Base-by-base conservation (phyloP, 768 basidiomycete genomes). In the Suillus americanus region DNA sequence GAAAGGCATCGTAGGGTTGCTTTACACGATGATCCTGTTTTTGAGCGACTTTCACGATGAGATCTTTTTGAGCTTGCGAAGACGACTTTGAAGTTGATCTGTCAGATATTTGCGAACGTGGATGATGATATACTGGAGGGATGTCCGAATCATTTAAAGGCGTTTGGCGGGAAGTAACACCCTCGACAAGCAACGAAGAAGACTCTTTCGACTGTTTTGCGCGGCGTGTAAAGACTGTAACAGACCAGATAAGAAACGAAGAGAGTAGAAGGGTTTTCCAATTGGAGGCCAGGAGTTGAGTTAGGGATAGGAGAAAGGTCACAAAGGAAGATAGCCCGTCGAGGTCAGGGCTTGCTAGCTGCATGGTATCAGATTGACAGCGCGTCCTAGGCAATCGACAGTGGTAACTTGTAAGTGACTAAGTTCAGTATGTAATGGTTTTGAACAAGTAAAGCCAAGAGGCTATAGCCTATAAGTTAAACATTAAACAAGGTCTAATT, bases 1-100 rank as follows among this genome's bases (percentile, higher is more conserved):
- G 85, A 71, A 94, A 94, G 5, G 85, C 86, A 55, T 95, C 92
- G 71, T 86, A 91, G 0, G 85, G 77, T 62, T 86, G 84, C 64
- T 77, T 80, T 30, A 66, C 73, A 43, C 60, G 57, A 38, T 59
- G 28, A 18, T 65, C 18, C n/a, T 69, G 73, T 18, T 50, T 62
- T 38, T 73, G 64, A 20, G 48, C 46, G 37, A 56, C 35, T 46
- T 41, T 43, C 12, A 37, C 50, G 37, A 51, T 51, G 13, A 57
- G 60, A 18, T 68, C 62, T 20, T 41, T 61, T 57, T 61, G 40
- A 33, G 50, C 10, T 28, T 66, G 48, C 20, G 62, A 57, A 41
- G 68, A 28, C 3, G 40, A 28, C 28, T 62, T 35, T 50, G 46
- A 57, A 45, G 43, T 61, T 12, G 41, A 56, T 16, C 60, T 64